Conservation (phyloP, 192 early-diverging fungal genomes). For the Podila verticillata region DNA sequence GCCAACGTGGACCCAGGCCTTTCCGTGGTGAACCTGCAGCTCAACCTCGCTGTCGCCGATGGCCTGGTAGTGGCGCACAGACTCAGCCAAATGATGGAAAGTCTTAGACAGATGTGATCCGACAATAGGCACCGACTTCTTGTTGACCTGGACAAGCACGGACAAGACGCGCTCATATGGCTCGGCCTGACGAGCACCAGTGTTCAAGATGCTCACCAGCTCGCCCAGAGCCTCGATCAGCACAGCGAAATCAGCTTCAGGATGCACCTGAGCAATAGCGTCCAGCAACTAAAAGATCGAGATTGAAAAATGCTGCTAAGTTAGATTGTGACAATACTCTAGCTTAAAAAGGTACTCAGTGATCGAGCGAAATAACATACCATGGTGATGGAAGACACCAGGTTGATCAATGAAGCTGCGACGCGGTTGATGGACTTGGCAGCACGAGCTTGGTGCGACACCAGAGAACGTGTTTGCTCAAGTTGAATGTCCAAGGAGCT, state of each 20-base stretch:
- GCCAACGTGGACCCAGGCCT: conserved; percentile 66
- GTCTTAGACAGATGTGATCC: conserved; percentile 32
- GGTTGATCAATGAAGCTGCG: conserved; percentile 42
- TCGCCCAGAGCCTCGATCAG: conserved; percentile 21
- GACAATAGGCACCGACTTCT: conserved; percentile 12
- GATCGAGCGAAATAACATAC: conserved; percentile 5
- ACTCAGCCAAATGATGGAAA: conserved; percentile 15
- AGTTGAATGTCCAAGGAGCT: conserved; percentile 47
- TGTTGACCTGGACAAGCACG: conserved; percentile 14
- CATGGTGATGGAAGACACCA: conserved; percentile 34
- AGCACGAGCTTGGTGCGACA: conserved; percentile 34
- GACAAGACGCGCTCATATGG: conserved; percentile 9
- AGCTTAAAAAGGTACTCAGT: background rate
- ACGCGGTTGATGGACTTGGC: conserved; percentile 45
- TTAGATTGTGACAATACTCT: background rate
- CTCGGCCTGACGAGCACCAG: conserved; percentile 15
- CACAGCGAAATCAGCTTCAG: conserved; percentile 11
- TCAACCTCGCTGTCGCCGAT: conserved; percentile 18
- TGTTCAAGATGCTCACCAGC: conserved; percentile 6
- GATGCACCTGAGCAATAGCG: conserved; percentile 29
- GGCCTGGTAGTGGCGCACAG: conserved; percentile 23
- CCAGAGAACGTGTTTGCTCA: conserved; percentile 44
- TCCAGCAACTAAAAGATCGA: conserved; percentile 29
- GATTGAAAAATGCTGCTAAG: background rate
- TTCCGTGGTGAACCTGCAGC: conserved; percentile 54